These are phyloP conservation scores for Chaetothyriales sp. DNA, from an alignment of 2,329 filamentous ascomycete genomes.

Conservation along the genomic window DNA sequence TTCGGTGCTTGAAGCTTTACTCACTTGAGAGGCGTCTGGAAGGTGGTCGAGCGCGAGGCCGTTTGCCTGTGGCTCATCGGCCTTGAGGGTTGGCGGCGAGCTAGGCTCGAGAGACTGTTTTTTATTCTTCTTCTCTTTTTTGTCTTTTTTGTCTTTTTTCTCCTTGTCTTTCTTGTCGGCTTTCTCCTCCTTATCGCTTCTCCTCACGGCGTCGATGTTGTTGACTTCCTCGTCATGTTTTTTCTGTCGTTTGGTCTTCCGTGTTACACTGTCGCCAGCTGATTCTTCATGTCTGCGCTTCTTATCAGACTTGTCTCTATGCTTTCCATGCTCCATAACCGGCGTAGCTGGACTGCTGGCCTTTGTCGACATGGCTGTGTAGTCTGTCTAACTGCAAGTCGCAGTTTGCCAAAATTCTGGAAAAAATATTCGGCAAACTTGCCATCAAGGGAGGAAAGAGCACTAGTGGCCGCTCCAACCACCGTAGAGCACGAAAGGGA, in stretches of 20 bases:
- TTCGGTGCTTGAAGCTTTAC: background rate
- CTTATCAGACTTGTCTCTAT: constrained; percentile 1
- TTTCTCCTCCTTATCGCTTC: background rate
- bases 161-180: background rate
- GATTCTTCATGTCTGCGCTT: constrained; percentile 3
- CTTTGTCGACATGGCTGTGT: background rate
- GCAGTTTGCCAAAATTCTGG: background rate
- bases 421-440: background rate
- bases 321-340: background rate
- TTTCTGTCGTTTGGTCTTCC: background rate
- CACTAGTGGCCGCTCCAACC: background rate
- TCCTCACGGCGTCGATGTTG: background rate
- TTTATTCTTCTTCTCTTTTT: background rate
- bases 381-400: background rate
- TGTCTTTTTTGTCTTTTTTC: background rate
- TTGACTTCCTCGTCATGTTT: background rate
- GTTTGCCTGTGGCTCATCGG: background rate
- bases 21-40: background rate
- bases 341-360: background rate
- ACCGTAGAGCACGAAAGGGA: background rate
- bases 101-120: background rate
- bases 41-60: background rate
- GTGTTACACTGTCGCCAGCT: background rate
- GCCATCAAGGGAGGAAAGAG: background rate
- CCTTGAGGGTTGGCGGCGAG: background rate